Conservation (phyloP, 257 asterid species). For the Nicotiana attenuata region DNA sequence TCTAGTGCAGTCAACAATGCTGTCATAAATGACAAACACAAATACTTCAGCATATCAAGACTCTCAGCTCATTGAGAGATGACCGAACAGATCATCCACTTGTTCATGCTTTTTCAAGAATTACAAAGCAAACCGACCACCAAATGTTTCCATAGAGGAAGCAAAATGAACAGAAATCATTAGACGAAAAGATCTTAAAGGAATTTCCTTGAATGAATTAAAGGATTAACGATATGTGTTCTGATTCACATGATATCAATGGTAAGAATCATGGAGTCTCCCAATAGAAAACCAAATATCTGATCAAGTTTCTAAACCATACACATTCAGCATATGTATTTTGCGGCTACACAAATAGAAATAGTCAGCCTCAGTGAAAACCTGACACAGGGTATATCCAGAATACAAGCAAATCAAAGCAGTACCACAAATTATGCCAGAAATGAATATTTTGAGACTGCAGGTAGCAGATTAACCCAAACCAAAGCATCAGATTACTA, state of each 20-base stretch:
- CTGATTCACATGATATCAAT: neutral
- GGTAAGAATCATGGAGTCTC: neutral
- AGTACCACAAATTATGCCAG: neutral
- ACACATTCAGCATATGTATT: neutral
- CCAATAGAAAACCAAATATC: neutral
- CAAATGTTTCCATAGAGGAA: neutral
- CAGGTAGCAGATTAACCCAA: neutral
- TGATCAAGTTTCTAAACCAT: neutral
- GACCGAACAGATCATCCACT: neutral
- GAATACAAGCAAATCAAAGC: neutral
- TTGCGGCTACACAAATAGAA: neutral
- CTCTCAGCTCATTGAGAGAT: neutral
- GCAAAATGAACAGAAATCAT: neutral
- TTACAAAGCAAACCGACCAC: neutral
- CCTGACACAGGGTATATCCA: neutral
- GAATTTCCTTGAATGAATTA: neutral
- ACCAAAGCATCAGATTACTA: neutral
- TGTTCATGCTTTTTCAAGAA: neutral
- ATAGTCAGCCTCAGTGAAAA: neutral
- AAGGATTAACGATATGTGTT: neutral
- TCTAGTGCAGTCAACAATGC: slow-evolving; percentile 62
- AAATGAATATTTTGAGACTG: neutral
- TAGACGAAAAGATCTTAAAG: neutral
- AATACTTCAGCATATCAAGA: slow-evolving; percentile 1
- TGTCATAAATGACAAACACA: slow-evolving; percentile 23